A percentile compares a stretch with the other conserved stretches of the same genome.
Conservation (phyloP, 306 rosid genomes). For the Trifolium fragiferum region DNA sequence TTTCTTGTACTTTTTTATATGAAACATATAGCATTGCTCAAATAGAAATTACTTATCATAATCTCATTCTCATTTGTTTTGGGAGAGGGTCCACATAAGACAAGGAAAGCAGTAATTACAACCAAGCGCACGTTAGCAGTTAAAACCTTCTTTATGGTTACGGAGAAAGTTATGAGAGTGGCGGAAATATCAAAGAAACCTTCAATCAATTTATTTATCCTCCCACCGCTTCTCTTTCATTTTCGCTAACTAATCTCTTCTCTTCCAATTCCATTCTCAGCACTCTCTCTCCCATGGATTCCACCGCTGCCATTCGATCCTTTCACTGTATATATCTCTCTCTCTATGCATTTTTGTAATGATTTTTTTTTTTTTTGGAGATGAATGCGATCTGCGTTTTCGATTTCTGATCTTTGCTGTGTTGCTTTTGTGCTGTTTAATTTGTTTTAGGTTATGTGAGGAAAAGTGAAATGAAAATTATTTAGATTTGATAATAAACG, state of each 20-base stretch:
- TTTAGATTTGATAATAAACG: background rate
- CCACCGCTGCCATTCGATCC: conserved; percentile 73
- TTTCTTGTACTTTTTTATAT: too few relatives aligned
- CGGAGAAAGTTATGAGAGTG: conserved; percentile 63
- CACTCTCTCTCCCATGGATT: conserved; percentile 59
- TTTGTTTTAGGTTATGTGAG: conserved; percentile 17
- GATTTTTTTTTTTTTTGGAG: background rate
- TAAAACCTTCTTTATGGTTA: background rate
- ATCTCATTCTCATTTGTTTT: too few relatives aligned
- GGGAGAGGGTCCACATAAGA: too few relatives aligned
- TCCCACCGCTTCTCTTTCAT: background rate
- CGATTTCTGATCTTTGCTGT: conserved; percentile 23
- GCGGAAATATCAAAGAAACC: conserved; percentile 72
- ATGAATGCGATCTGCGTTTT: conserved; percentile 3
- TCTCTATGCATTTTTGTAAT: conserved; percentile 38
- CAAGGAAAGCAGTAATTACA: background rate
- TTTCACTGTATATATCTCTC: conserved; percentile 62
- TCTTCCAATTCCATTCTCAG: conserved; percentile 28
- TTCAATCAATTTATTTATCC: conserved; percentile 38
- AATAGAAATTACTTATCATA: too few relatives aligned
- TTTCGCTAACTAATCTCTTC: background rate
- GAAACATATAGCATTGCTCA: too few relatives aligned
- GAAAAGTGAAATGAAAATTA: background rate
- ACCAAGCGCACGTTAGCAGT: conserved; percentile 59
- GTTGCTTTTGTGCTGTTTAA: conserved; percentile 23